Base-by-base conservation (phyloP, 805 yeast species). In the Nakazawaea ishiwadae region DNA sequence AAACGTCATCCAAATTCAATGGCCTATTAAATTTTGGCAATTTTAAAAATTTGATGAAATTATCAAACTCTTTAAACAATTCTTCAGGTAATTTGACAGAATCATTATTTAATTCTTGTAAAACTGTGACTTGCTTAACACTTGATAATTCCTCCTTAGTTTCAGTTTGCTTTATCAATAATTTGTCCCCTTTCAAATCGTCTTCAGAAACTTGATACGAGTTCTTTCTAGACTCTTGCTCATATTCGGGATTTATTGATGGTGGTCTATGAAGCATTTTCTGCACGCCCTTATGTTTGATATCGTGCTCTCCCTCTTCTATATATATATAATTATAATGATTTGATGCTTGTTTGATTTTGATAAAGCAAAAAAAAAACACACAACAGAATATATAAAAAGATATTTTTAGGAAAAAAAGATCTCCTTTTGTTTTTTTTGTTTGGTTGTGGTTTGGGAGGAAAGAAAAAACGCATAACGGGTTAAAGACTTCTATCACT, bases 11-110 rank as follows among this genome's bases (percentile, higher is more conserved):
- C 31, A 58, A 51, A 10, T 65, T 63, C 34, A 62, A 48, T 0
- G 67, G 65, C 37, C 56, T 53, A n/a, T 58, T 52, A 46, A 62
- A 63, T 29, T 59, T 48, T 2, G 68, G 68, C 37, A 58, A 62
- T 36, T 60, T 57, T 18, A 63, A 50, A 31, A 53, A 63, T 35
- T 51, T 54, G 18, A 56, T 44, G 31, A 62, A 63, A 2, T 35
- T 43, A 29, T 59, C 60, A 35, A 60, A 49, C 18, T 47, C 47
- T 31, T 47, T 44, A 3, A 49, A 31, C 7, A 63, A 45, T 5
- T 48, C 48, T 1, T 46, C 39, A 1, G 68, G 68, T 8, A 61
- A 37, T 31, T 57, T 58, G 11, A 52, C 51, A 6, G 23, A 7
- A 3, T 23, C 41, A 4, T 26, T 6, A 15, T 42, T 31, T 17